phyloP scores from a whole-genome alignment of 257 asterid genomes.

The Leonotis leonurus region DNA sequence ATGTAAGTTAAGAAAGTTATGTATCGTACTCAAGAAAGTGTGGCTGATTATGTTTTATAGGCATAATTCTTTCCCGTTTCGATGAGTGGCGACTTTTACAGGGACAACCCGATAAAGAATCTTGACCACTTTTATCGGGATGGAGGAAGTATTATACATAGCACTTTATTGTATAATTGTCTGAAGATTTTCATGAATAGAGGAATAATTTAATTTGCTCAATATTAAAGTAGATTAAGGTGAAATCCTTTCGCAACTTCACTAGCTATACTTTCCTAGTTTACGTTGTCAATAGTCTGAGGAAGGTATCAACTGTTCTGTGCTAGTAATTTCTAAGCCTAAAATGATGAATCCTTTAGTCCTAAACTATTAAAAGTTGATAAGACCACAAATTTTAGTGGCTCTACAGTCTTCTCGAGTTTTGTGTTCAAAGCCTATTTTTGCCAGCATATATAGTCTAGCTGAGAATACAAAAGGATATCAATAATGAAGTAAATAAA shows the following conservation, averaged over 20 bases:
- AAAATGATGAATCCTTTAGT: background rate
- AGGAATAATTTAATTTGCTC: background rate
- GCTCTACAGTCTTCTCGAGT: background rate
- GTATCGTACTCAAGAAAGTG: too few species aligned
- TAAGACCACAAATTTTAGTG: background rate
- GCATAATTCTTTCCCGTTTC: too few species aligned
- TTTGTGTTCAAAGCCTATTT: background rate
- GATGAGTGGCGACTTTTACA: too few species aligned
- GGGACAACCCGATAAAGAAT: too few species aligned
- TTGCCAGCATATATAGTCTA: conserved; percentile 6
- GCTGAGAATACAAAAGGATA: background rate
- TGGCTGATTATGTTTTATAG: too few species aligned
- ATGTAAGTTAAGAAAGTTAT: too few species aligned
- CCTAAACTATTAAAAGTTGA: conserved; percentile 7
- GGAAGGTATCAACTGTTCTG: background rate
- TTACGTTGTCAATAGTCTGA: background rate
- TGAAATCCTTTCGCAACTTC: background rate
- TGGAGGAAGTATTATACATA: too few species aligned
- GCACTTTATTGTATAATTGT: background rate
- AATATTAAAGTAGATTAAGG: background rate
- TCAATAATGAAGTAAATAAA: background rate
- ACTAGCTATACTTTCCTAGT: background rate
- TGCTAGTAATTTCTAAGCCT: background rate
- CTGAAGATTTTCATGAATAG: background rate
- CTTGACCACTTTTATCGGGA: too few species aligned